Evolutionary conservation across 345 rosid species (phyloP), one percentile per base, ranked within the genome.

Genomic region (Noccaea bulbosa): DNA sequence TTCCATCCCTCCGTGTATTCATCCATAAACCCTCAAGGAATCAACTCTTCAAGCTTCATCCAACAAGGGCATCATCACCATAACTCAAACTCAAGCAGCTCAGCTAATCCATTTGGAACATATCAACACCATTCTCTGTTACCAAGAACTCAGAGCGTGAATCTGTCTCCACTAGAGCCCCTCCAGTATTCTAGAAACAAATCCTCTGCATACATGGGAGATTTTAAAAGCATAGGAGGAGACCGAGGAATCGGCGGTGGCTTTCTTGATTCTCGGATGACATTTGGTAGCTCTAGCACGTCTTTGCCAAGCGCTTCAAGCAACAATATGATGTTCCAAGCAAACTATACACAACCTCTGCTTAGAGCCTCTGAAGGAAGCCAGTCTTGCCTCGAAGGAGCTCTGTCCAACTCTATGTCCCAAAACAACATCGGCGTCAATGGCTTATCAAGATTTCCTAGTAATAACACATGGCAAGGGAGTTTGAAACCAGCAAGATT

Each of bases 381-480:
- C 65, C 88, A 73, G 50, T 60, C 88, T 65, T 80, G 85, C 73
- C 78, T 81, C 8, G 73, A 77, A 11, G 65, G 80, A 56, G 70
- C 81, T 40, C 52, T 80, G 34, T 53, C 78, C 40, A 81, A 78
- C 69, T 82, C 73, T 59, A 78, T 57, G 12, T 56, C 88, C 45
- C 76, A 70, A 33, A 20, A 1, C 22, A 79, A 80, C 60, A 72
- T 65, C 8, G 75, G 78, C n/a, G 51, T 67, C 11, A 44, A 20
- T 39, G 84, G 81, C 53, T 82, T 85, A 8, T 72, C 89, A 11
- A 82, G 70, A 72, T 78, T 83, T 52, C 55, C 81, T 20, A 87
- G 82, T 70, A 75, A 82, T 60, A 81, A 60, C 77, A 27, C 30
- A 27, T 85, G 95, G 89, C 86, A 83, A 48, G 77, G 76, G 73